These are phyloP conservation scores for Annona squamosa DNA, from an alignment of 164 flowering plant genomes.

Conservation along the genomic window DNA sequence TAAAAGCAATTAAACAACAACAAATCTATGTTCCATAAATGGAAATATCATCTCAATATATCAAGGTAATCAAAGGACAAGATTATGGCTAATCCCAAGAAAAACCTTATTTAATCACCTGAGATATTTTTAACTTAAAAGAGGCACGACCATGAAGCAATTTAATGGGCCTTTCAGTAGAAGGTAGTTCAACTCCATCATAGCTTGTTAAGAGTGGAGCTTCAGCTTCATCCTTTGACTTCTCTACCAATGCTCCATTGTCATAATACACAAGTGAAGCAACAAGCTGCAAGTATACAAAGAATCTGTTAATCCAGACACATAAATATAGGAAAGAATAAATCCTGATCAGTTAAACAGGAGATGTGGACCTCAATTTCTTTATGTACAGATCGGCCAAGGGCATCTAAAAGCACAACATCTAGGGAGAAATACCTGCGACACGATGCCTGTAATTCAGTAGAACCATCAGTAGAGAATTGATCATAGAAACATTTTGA, in stretches of 20 bases:
- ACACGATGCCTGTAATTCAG: slow-evolving; percentile 62
- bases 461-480: slow-evolving; percentile 1
- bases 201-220: slow-evolving; percentile 69
- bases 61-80: neutral
- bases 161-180: slow-evolving; percentile 59
- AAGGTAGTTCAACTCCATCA: slow-evolving; percentile 76
- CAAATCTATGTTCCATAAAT: no score
- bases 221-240: slow-evolving; percentile 52
- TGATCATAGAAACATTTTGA: neutral
- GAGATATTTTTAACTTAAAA: slow-evolving; percentile 83
- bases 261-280: slow-evolving; percentile 80
- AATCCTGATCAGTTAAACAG: neutral
- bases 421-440: slow-evolving; percentile 72
- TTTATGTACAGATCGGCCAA: slow-evolving; percentile 46
- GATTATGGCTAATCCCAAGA: neutral
- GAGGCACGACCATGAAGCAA: slow-evolving; percentile 69
- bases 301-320: neutral
- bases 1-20: neutral
- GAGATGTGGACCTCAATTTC: slow-evolving; percentile 53
- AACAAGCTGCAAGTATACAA: slow-evolving; percentile 36
- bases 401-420: slow-evolving; percentile 53
- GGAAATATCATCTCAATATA: no score
- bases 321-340: neutral
- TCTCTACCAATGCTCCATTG: slow-evolving; percentile 57
- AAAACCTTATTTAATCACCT: slow-evolving; percentile 32